Base-by-base conservation (phyloP, 176 grass and related monocot genomes). In the Paspalum vaginatum region DNA sequence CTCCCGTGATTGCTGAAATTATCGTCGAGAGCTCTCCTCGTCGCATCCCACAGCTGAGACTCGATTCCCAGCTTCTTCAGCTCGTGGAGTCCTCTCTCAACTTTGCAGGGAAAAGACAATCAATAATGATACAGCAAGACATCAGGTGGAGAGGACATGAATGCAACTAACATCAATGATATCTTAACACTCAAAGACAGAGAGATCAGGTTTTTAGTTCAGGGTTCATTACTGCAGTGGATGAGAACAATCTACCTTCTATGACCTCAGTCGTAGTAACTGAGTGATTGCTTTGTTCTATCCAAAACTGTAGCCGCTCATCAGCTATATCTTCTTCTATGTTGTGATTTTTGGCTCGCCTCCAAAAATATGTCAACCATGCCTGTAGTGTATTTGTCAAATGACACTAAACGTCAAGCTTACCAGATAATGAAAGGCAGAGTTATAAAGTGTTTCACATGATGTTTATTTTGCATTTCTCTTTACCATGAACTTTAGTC, bases 291-390 rank as follows among this genome's bases (percentile, higher is more conserved):
- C 65, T 86, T 88, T 98, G 95, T 60, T 95, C 92, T 70, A 95
- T 91, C 95, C 92, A 98, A 85, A 95, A 95, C 20, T 95, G 90
- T 67, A 95, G 86, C 70, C 90, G 79, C 56, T 98, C 95, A n/a
- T 98, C 90, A 72, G 92, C 90, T 81, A 98, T 98, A 87, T 98
- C 95, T 85, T 93, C 95, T 91, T 98, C 95, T 71, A 95, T 20
- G 42, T 91, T 79, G 75, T 98, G 95, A 65, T 81, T 89, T 78
- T 91, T 98, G 17, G 85, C 92, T 70, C 92, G 66, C 40, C 90
- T 95, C 95, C 95, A 98, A 49, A 93, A 89, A 71, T 98, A 98
- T 50, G 86, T 78, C 62, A 98, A 82, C 95, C 95, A 98, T 84
- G 95, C 92, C 95, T 98, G 84, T 14, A 44, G 20, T 55, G 37